phyloP scores from a whole-genome alignment of 768 basidiomycete species.

The Collybia sordida region DNA sequence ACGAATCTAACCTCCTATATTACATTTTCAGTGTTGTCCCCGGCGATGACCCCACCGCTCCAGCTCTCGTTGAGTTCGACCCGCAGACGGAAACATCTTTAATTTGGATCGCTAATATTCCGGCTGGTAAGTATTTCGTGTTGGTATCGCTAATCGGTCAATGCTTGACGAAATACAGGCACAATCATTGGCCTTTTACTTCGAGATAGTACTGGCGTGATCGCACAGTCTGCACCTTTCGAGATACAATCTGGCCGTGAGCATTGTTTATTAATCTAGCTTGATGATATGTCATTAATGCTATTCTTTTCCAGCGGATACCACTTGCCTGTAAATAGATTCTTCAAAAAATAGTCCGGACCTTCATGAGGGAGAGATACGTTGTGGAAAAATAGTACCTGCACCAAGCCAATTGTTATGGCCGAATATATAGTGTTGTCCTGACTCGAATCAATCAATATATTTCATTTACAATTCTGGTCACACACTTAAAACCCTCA shows the following conservation, averaged over 20 bases:
- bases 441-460: too few relatives aligned
- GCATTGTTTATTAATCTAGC: conserved; percentile 19
- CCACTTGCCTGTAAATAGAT: too few relatives aligned
- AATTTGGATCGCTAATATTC: conserved; percentile 59
- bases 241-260: conserved; percentile 47
- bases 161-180: conserved; percentile 26
- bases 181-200: conserved; percentile 56
- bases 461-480: too few relatives aligned
- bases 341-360: too few relatives aligned
- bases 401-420: too few relatives aligned
- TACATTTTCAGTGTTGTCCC: conserved; percentile 50
- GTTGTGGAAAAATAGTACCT: too few relatives aligned
- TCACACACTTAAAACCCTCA: too few relatives aligned
- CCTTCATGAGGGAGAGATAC: too few relatives aligned
- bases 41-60: conserved; percentile 42
- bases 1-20: neutral
- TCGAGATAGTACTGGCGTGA: conserved; percentile 56
- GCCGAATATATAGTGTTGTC: too few relatives aligned
- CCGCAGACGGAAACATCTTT: conserved; percentile 32
- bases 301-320: too few relatives aligned
- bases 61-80: conserved; percentile 48
- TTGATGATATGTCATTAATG: too few relatives aligned
- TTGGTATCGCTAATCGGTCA: too few relatives aligned
- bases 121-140: conserved; percentile 34
- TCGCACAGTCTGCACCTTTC: conserved; percentile 53